Conservation (phyloP, 2,329 filamentous ascomycete species). For the Ceratocystis alfenasii region DNA sequence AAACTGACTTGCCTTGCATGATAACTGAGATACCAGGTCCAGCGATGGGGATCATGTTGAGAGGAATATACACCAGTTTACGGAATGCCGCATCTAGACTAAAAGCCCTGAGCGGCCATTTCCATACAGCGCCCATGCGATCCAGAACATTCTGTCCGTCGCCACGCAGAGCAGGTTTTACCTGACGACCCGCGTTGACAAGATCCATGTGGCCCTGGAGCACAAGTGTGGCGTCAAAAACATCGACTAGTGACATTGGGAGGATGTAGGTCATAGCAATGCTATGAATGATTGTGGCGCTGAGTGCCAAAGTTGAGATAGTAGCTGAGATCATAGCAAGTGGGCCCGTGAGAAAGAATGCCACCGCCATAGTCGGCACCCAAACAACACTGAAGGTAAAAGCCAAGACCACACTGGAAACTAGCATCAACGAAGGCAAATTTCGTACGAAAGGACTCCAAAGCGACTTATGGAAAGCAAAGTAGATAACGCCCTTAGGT, state of each 20-base stretch:
- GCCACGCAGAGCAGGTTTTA: slow-evolving; percentile 44
- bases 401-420: slow-evolving; percentile 60
- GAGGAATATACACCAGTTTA: slow-evolving; percentile 73
- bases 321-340: slow-evolving; percentile 62
- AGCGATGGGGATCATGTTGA: slow-evolving; percentile 86
- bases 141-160: slow-evolving; percentile 38
- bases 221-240: slow-evolving; percentile 65
- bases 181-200: slow-evolving; percentile 61
- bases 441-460: slow-evolving; percentile 49
- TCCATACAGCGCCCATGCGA: slow-evolving; percentile 46
- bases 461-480: slow-evolving; percentile 41
- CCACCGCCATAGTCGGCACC: slow-evolving; percentile 66
- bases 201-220: slow-evolving; percentile 43
- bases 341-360: slow-evolving; percentile 76
- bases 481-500: slow-evolving; percentile 47
- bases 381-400: slow-evolving; percentile 86
- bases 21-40: slow-evolving; percentile 50
- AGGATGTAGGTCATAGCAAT: slow-evolving; percentile 60
- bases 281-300: slow-evolving; percentile 45
- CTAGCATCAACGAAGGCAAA: slow-evolving; percentile 49
- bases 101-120: slow-evolving; percentile 45
- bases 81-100: slow-evolving; percentile 54
- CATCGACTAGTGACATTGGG: slow-evolving; percentile 72
- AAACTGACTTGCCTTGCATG: slow-evolving; percentile 47
- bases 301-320: slow-evolving; percentile 54